A percentile compares a stretch with the other conserved stretches of the same genome.
phyloP scores from a whole-genome alignment of 768 basidiomycete species.

The Dentipellis sp. region DNA sequence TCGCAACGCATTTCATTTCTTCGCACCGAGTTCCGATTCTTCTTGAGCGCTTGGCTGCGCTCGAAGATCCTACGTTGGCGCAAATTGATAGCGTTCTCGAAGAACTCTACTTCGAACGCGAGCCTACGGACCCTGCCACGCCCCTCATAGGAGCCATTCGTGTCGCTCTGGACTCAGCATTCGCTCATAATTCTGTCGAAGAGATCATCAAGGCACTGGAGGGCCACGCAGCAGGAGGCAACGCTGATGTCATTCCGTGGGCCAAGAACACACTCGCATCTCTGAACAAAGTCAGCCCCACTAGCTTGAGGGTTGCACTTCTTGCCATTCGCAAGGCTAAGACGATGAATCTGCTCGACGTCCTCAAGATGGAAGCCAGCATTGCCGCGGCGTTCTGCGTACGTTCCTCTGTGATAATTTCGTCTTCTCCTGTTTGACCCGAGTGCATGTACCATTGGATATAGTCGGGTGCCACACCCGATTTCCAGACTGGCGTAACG shows the following conservation, averaged over 20 bases:
- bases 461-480: constrained; percentile 68
- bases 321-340: constrained; percentile 68
- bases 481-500: constrained; percentile 78
- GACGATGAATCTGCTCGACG: constrained; percentile 48
- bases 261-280: constrained; percentile 57
- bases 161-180: constrained; percentile 73
- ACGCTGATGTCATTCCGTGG: constrained; percentile 54
- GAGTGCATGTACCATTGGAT: not conserved
- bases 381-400: constrained; percentile 89
- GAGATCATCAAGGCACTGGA: constrained; percentile 53
- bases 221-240: constrained; percentile 28
- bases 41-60: constrained; percentile 52
- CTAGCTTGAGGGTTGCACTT: constrained; percentile 86
- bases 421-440: not conserved
- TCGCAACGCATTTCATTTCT: constrained; percentile 91
- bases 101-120: constrained; percentile 48
- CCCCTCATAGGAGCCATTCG: constrained; percentile 55
- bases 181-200: constrained; percentile 62
- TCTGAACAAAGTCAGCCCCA: constrained; percentile 73
- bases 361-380: constrained; percentile 76
- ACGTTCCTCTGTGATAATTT: constrained; percentile 25
- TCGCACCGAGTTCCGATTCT: constrained; percentile 66
- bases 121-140: constrained; percentile 42
- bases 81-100: constrained; percentile 65
- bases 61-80: constrained; percentile 39